Conservation (phyloP, 192 early-diverging fungal species). For the Umbelopsis vinacea region DNA sequence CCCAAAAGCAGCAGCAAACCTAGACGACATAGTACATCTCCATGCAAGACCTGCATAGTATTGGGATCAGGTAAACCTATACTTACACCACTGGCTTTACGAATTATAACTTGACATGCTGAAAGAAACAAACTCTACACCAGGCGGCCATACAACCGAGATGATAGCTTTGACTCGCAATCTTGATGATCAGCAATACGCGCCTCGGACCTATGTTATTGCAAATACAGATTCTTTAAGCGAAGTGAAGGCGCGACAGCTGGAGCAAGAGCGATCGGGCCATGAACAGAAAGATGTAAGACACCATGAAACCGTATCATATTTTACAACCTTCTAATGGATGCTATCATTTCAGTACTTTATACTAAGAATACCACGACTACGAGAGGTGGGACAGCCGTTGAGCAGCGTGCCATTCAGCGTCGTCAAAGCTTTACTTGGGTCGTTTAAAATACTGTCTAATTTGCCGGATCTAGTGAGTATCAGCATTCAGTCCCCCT, state of each 20-base stretch:
- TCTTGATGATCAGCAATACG: conserved; percentile 61
- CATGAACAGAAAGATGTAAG: conserved; percentile 23
- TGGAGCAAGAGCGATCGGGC: conserved; percentile 41
- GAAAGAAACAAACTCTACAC: background rate
- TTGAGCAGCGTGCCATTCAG: conserved; percentile 59
- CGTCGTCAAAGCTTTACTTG: conserved; percentile 48
- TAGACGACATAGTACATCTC: background rate
- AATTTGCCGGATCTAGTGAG: conserved; percentile 65
- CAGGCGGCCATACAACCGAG: conserved; percentile 92
- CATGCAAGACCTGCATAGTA: conserved; percentile 16
- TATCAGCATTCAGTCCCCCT: background rate
- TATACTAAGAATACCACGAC: conserved; percentile 65
- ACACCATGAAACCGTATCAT: background rate
- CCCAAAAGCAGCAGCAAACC: background rate
- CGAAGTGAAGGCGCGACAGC: conserved; percentile 52
- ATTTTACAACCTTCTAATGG: conserved; percentile 1
- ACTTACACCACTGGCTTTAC: background rate
- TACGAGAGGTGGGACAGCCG: conserved; percentile 75
- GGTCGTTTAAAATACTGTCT: conserved; percentile 38
- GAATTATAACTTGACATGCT: background rate
- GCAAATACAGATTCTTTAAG: conserved; percentile 69
- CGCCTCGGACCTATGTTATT: conserved; percentile 73
- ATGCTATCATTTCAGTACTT: conserved; percentile 37
- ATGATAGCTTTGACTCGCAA: conserved; percentile 77
- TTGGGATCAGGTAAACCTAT: background rate